Base-by-base conservation (phyloP, 2,329 filamentous ascomycete species). In the Aspergillus luchuensis region DNA sequence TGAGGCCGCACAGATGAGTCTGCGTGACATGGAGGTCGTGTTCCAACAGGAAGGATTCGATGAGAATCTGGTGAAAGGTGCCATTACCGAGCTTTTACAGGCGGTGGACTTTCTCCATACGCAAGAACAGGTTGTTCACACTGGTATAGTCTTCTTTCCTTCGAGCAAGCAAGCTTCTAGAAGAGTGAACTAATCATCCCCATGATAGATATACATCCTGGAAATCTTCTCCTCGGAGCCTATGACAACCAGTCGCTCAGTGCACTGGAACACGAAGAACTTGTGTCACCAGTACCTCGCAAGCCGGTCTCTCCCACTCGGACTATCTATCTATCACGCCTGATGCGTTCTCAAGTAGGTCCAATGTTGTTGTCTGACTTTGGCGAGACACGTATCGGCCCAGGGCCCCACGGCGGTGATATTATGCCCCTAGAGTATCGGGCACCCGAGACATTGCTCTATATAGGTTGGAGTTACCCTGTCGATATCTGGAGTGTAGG, bases 401-500 rank as follows among this genome's bases (percentile, higher is more conserved):
- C 62, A 7, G 58, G 63, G 4, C 67, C 69, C 4, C 66, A 67
- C 41, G 65, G 55, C 8, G 69, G 69, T 28, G 63, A 69, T 50
- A 71, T 72, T 13, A 70, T 72, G 69, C 71, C 71, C 1, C 56
- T 71, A 28, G 55, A 70, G 28, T 74, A 73, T 57, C 57, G 72
- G 15, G 71, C 73, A 3, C 72, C 72, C 15, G 72, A 75, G 57
- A 68, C 70, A 30, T 55, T 71, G n/a, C 63, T 71, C 50, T 66
- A 70, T n/a, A 67, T 74, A 58, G 62, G 62, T 13, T 76, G 71
- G 73, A 69, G 69, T 43, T 69, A 66, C 17, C 67, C 67, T 3
- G 65, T 74, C 36, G 72, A 75, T 67, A 72, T 74, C 13, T 76
- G 72, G 72, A 71, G 69, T 58, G 65, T 75, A 60, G 72, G 71